Evolutionary conservation across 164 flowering plant species (phyloP).

Genomic region (Aristolochia californica): DNA sequence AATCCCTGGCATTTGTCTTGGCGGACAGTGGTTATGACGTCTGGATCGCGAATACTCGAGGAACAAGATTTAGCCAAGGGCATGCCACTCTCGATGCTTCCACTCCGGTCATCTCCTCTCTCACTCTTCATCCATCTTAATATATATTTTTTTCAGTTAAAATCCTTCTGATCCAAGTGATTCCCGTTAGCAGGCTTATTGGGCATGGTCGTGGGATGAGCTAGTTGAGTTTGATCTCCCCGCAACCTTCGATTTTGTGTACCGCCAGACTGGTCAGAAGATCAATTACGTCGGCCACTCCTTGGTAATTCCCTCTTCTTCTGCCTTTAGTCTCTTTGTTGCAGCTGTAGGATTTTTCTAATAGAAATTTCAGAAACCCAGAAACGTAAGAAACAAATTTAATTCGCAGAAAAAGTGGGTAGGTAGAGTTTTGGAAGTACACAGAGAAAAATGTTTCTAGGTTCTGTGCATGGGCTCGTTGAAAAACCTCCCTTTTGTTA

Average conservation of each 20-base stretch:
- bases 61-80: conserved; percentile 47
- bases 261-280: conserved; percentile 46
- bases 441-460: too few species aligned
- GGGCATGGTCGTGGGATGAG: conserved; percentile 88
- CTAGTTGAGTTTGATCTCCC: conserved; percentile 48
- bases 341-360: too few species aligned
- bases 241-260: conserved; percentile 32
- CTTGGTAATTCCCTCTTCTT: conserved; percentile 10
- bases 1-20: conserved; percentile 44
- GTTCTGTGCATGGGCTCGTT: too few species aligned
- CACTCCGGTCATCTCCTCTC: conserved; percentile 18
- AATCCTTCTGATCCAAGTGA: background rate
- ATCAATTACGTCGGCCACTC: conserved; percentile 68
- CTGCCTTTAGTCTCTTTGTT: too few species aligned
- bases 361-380: too few species aligned
- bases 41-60: conserved; percentile 67
- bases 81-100: conserved; percentile 33
- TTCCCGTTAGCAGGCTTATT: conserved; percentile 30
- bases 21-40: conserved; percentile 70
- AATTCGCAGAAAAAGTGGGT: too few species aligned
- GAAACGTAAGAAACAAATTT: too few species aligned
- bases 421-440: too few species aligned
- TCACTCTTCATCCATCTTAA: too few species aligned
- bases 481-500: too few species aligned
- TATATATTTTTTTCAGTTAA: background rate